Evolutionary conservation across 345 rosid species (phyloP).

Genomic region (Eucalyptus polybractea): DNA sequence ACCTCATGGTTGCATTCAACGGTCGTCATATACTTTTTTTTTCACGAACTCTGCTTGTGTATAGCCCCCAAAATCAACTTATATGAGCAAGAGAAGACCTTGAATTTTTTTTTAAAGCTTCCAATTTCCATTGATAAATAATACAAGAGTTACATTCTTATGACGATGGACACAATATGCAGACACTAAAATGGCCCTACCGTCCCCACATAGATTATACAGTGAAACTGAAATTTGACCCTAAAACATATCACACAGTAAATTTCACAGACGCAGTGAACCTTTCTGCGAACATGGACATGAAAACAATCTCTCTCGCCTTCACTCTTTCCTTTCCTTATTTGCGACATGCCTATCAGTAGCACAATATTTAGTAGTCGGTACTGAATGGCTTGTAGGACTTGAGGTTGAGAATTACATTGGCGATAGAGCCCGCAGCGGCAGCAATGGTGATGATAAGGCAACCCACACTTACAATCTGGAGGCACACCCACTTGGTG

Average conservation of each 20-base stretch:
- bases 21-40: no score
- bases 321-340: background rate
- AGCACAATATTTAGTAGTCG: rapidly evolving
- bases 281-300: background rate
- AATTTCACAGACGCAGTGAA: background rate
- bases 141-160: background rate
- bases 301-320: no score
- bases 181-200: no score
- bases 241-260: background rate
- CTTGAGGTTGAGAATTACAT: slow-evolving; percentile 19
- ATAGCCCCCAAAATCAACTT: background rate
- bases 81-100: background rate
- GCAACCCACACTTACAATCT: slow-evolving; percentile 35
- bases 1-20: no score
- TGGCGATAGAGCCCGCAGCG: slow-evolving; percentile 47
- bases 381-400: slow-evolving; percentile 9
- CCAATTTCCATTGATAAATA: rapidly evolving
- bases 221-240: background rate
- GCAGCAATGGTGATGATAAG: slow-evolving; percentile 40
- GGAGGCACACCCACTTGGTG: slow-evolving; percentile 45
- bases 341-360: background rate
- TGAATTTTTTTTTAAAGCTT: background rate
- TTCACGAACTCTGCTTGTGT: no score
- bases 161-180: background rate
- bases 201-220: background rate